Percentiles rank a stretch among this genome's conserved stretches.
Evolutionary conservation across 768 basidiomycete species (phyloP).

Genomic region (Epithele typhae): DNA sequence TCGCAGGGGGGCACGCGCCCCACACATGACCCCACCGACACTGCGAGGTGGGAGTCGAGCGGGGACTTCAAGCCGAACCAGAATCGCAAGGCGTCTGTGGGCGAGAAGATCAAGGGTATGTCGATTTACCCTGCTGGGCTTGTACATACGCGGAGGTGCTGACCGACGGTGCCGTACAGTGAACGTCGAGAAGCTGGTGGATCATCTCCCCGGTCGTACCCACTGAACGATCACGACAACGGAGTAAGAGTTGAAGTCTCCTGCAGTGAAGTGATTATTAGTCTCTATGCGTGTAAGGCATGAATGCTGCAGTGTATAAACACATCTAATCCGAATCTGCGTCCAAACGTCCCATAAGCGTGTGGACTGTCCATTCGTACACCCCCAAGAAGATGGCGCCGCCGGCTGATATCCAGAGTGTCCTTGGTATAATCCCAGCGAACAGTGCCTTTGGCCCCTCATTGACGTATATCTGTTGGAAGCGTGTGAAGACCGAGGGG

Average conservation of each 20-base stretch:
- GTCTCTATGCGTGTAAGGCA: too few relatives aligned
- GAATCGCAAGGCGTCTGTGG: slow-evolving; percentile 7
- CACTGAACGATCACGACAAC: too few relatives aligned
- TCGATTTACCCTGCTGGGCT: too few relatives aligned
- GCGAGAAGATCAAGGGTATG: slow-evolving; percentile 14
- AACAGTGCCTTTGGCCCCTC: slow-evolving; percentile 82
- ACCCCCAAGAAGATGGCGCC: slow-evolving; percentile 98
- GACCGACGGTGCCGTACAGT: neutral
- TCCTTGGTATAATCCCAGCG: slow-evolving; percentile 84
- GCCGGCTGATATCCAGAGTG: slow-evolving; percentile 93
- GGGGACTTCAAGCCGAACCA: neutral
- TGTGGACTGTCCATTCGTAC: slow-evolving; percentile 76
- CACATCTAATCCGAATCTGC: neutral
- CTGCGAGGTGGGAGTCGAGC: slow-evolving; percentile 2
- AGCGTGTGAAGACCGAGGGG: slow-evolving; percentile 53
- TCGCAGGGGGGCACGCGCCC: neutral
- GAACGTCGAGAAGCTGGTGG: slow-evolving; percentile 12
- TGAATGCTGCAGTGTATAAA: too few relatives aligned
- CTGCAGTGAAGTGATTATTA: too few relatives aligned
- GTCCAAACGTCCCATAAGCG: slow-evolving; percentile 36
- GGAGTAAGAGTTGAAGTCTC: too few relatives aligned
- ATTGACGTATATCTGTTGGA: slow-evolving; percentile 58
- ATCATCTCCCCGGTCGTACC: slow-evolving; percentile 4
- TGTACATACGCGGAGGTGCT: neutral
- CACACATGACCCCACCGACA: slow-evolving; percentile 11